phyloP scores from a whole-genome alignment of 1,139 yeast genomes.

The Meyerozyma elateridarum region DNA sequence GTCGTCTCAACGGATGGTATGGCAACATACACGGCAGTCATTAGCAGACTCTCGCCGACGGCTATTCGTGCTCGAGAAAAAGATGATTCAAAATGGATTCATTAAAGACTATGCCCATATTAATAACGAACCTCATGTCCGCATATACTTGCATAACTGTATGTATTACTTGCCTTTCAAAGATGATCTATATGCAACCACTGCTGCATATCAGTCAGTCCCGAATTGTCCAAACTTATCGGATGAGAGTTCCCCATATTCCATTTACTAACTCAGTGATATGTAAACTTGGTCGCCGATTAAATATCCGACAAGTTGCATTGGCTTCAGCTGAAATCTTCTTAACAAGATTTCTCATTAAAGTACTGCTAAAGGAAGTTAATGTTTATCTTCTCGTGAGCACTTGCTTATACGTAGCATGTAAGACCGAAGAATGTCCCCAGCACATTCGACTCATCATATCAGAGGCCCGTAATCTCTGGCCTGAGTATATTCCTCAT shows the following conservation, averaged over 20 bases:
- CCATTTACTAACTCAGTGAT: conserved; percentile 34
- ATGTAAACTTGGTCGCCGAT: conserved; percentile 70
- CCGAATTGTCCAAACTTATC: no score
- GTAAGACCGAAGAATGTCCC: conserved; percentile 94
- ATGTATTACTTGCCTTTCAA: conserved; percentile 9
- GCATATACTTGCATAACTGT: conserved; percentile 62
- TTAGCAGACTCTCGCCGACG: conserved; percentile 38
- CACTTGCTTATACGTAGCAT: conserved; percentile 82
- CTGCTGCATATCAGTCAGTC: no score
- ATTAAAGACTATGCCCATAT: conserved; percentile 42
- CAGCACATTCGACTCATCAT: conserved; percentile 83
- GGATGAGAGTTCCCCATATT: background rate
- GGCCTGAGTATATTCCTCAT: conserved; percentile 95
- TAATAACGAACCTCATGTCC: conserved; percentile 55
- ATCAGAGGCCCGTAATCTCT: conserved; percentile 78
- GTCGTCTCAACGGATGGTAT: conserved; percentile 39
- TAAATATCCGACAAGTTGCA: conserved; percentile 76
- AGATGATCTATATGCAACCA: background rate
- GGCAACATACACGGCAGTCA: conserved; percentile 40
- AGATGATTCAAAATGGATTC: conserved; percentile 44
- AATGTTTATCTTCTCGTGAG: conserved; percentile 78
- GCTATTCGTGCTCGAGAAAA: conserved; percentile 36
- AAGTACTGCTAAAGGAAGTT: conserved; percentile 73
- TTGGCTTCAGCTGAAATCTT: conserved; percentile 88
- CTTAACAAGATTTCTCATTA: conserved; percentile 65